These are phyloP conservation scores for Liriodendron chinense DNA, from an alignment of 164 flowering plant species.

Conservation along the genomic window DNA sequence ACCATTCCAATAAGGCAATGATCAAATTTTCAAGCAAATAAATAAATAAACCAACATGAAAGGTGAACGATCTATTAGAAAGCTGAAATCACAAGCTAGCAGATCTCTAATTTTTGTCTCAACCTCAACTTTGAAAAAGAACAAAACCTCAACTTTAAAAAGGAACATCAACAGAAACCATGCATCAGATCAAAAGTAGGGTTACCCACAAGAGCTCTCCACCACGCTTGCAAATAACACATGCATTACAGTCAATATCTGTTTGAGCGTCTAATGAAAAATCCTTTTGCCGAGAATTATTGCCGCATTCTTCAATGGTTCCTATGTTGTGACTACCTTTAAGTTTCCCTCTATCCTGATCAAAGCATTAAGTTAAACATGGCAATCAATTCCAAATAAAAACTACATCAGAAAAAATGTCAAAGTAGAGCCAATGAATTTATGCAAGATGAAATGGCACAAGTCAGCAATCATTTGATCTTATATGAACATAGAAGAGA, in stretches of 20 bases:
- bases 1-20: not conserved
- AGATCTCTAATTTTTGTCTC: no score
- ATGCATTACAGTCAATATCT: slow-evolving; percentile 23
- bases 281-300: slow-evolving; percentile 9
- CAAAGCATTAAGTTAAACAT: slow-evolving; percentile 14
- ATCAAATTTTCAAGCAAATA: not conserved
- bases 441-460: not conserved
- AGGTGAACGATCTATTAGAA: not conserved
- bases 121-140: not conserved
- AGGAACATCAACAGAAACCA: not conserved
- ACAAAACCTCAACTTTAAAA: not conserved
- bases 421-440: not conserved
- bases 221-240: slow-evolving; percentile 47
- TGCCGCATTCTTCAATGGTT: slow-evolving; percentile 12
- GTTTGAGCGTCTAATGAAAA: slow-evolving; percentile 4
- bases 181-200: not conserved
- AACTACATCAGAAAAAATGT: not conserved
- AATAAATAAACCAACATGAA: not conserved
- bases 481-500: not conserved
- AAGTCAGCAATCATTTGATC: not conserved
- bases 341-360: slow-evolving; percentile 46
- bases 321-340: slow-evolving; percentile 13
- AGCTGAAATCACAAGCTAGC: not conserved
- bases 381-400: not conserved
- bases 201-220: slow-evolving; percentile 29